Evolutionary conservation across 345 rosid genomes (phyloP), one percentile per base, ranked within the genome.

Genomic region (Salix exigua): DNA sequence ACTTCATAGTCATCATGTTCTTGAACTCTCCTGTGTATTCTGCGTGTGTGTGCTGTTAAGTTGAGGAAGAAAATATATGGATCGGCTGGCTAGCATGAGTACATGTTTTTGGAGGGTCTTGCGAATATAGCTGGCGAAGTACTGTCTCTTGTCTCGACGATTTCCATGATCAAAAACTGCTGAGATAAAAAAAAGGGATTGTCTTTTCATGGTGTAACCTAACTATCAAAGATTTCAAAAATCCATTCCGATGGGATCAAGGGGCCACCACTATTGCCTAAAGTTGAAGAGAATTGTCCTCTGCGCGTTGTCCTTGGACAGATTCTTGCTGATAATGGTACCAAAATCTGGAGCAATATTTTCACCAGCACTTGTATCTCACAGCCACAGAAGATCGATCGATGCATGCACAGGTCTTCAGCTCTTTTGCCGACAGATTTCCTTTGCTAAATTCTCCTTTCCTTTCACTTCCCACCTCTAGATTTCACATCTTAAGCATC

Each of bases 371-470:
- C 40, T 4, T 35, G 35, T 13, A 74, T 61, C 76, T 31, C 66
- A 30, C 44, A 25, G 10, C 61, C 12, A 13, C 66, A 55, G 25
- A 23, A 75, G 26, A n/a, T n/a, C n/a, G n/a, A n/a, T n/a, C n/a
- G n/a, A 37, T 18, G 61, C 55, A 51, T 19, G 37, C 28, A 18
- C 30, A 60, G 18, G 8, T 31, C 62, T 58, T 58, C 10, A 8
- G 4, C 66, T 70, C 71, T 48, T 78, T 75, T 58, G 73, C 79
- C 67, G 76, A 82, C 77, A 67, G 38, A 17, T 53, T 26, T 55
- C 61, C 42, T 30, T 76, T 25, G 21, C 33, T 4, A 53, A 60
- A 30, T 40, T 68, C 44, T 58, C 66, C 19, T 9, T 11, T 62
- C 7, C 66, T 9, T 61, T 71, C 71, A 31, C 64, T 18, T 30